Base-by-base conservation (phyloP, 352 stramenopile species). In the Globisporangium sylvaticum region DNA sequence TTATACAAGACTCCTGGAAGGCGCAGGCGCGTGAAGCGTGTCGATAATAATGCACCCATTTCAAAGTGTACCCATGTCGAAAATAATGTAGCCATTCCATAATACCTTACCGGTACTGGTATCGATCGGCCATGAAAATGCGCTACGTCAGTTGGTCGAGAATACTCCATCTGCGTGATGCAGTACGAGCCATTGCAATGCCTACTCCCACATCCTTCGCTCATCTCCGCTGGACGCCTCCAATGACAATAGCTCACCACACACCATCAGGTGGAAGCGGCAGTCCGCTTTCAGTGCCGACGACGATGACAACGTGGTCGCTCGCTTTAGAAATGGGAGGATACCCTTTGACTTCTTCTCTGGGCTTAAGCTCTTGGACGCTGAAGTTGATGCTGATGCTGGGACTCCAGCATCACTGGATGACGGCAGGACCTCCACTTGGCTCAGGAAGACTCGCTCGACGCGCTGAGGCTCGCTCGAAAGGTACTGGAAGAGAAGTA, bases 401-500 rank as follows among this genome's bases (percentile, higher is more conserved):
- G 37, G 24, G 9, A 44, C 58, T 34, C 32, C 46, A 22, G 12
- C 8, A 9, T 46, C 29, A 34, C 15, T n/a, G 24, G 59, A 20
- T 5, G 59, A 48, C 2, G 44, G 27, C 15, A 58, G 7, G 8
- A 87, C 68, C 58, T 80, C 60, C 1, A 85, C 54, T 50, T 85
- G 77, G 57, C 65, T 80, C 9, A 79, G 58, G 20, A 83, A 88
- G 7, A 85, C 61, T 12, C 79, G 75, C 53, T 88, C 70, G 44
- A 83, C 58, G 29, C 54, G 14, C 10, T 61, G 56, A 58, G 69
- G 15, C 46, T 71, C 24, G 25, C 56, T 69, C 39, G 63, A 50
- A 58, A 81, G 53, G 14, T 77, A 72, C 4, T 71, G 75, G 48
- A 87, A 78, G 14, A 87, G 20, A 87, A 53, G 63, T 84, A 84